Percentiles rank a stretch among this genome's conserved stretches.
These are phyloP conservation scores for Apophysomyces sp. DNA, from an alignment of 371 early-diverging fungal species.

Conservation along the genomic window DNA sequence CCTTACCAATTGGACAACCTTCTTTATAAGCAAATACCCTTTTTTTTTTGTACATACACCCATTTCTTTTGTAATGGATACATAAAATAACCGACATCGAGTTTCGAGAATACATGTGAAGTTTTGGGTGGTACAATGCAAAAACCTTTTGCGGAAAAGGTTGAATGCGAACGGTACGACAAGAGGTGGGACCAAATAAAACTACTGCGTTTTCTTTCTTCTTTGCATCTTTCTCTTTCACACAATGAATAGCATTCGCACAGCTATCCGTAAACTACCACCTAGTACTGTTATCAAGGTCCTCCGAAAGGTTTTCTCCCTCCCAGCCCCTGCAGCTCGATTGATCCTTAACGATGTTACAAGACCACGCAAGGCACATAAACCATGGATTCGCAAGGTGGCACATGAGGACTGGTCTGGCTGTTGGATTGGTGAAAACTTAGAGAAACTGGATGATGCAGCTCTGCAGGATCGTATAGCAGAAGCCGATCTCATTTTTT, in stretches of 20 bases:
- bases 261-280: conserved; percentile 33
- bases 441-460: conserved; percentile 17
- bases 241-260: conserved; percentile 35
- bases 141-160: neutral
- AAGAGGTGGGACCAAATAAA: neutral
- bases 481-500: conserved; percentile 36
- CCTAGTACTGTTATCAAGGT: conserved; percentile 39
- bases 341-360: conserved; percentile 37
- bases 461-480: conserved; percentile 23
- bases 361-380: conserved; percentile 35
- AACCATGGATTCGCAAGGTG: conserved; percentile 44
- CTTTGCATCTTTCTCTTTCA: conserved; percentile 2
- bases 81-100: neutral
- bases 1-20: conserved; percentile 36
- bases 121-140: conserved; percentile 1
- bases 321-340: conserved; percentile 41
- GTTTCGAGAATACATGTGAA: conserved; percentile 1
- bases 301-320: conserved; percentile 34
- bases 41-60: neutral
- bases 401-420: conserved; percentile 36
- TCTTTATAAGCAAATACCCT: neutral
- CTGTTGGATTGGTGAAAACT: conserved; percentile 45
- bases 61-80: neutral
- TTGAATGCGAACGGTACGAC: neutral
- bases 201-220: conserved; percentile 1